Base-by-base conservation (phyloP, 1,284 basidiomycete genomes). In the Tylopilus sp. region DNA sequence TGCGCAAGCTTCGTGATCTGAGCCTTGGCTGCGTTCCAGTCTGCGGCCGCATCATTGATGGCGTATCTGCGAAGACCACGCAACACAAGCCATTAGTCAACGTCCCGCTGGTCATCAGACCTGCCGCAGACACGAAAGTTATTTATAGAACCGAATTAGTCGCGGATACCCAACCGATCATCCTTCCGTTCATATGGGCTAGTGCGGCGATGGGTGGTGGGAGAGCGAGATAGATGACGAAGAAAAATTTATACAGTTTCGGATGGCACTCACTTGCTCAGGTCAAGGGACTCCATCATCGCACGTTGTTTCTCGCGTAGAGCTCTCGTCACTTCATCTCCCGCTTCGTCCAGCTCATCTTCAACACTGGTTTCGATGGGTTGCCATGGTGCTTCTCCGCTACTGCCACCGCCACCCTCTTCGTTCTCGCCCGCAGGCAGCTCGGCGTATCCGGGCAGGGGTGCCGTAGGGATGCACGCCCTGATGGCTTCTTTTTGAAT, bases 201-300 rank as follows among this genome's bases (percentile, higher is more conserved):
- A 53, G 33, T n/a, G 50, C 46, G 62, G 62, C 6, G 35, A 48
- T 43, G 37, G 29, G 28, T 12, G 46, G 57, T 16, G 25, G 23
- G 3, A 37, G 33, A 4, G 35, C 12, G 19, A 10, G 13, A 44
- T n/a, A 21, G 39, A 49, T 33, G 29, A 53, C 48, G 15, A 47
- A 42, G 45, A 43, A 15, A 35, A 12, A 6, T 6, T 39, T 18
- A 23, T 43, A 25, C 15, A 6, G 21, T 23, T 3, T 38, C 6
- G 37, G n/a, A 31, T 48, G 36, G 43, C 43, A 77, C 89, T 78
- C 65, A 95, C 91, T 88, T 86, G 71, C 76, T 81, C 57, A 97
- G 69, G 71, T 96, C 90, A 25, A 97, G 74, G 19, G 89, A 79
- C 58, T 89, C 82, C 46, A 97, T 84, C 75, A 96, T 81, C 67